Percentiles rank a stretch among this genome's conserved stretches.
Conservation (phyloP, 345 rosid genomes). For the Abelmoschus esculentus region DNA sequence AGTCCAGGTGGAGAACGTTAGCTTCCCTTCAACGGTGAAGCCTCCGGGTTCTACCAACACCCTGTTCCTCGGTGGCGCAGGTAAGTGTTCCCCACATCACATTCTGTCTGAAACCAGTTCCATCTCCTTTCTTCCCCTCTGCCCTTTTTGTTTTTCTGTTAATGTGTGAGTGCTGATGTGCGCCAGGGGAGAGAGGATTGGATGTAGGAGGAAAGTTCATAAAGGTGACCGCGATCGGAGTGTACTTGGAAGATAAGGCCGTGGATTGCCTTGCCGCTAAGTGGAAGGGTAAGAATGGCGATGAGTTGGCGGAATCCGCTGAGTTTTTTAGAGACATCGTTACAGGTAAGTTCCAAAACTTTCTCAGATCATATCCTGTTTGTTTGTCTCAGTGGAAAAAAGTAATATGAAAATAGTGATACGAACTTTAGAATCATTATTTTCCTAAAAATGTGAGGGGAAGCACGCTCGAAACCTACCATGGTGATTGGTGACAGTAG, state of each 20-base stretch:
- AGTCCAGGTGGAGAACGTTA: conserved; percentile 40
- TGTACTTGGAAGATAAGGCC: conserved; percentile 57
- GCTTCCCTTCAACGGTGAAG: conserved; percentile 46
- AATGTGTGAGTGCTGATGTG: conserved; percentile 4
- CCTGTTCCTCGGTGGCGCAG: conserved; percentile 85
- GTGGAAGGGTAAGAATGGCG: conserved; percentile 57
- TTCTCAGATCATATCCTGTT: no score
- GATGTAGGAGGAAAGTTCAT: conserved; percentile 67
- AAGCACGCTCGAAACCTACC: no score
- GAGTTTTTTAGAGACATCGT: conserved; percentile 74
- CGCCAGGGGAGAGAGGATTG: conserved; percentile 66
- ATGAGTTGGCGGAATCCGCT: conserved; percentile 50
- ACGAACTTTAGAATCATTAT: no score
- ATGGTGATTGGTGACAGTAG: no score
- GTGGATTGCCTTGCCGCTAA: conserved; percentile 45
- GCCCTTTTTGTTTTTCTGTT: neutral
- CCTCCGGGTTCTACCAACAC: conserved; percentile 59
- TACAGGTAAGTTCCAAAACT: conserved; percentile 37
- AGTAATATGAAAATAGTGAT: no score
- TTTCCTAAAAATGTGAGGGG: no score
- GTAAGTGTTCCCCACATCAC: conserved; percentile 17
- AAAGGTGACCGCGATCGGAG: conserved; percentile 73
- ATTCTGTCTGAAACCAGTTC: neutral
- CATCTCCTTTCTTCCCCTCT: no score
- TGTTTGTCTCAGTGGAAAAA: no score